Evolutionary conservation across 208 protist genomes (phyloP), one percentile per base, ranked within the genome.

Genomic region (Acanthamoeba lugdunensis): DNA sequence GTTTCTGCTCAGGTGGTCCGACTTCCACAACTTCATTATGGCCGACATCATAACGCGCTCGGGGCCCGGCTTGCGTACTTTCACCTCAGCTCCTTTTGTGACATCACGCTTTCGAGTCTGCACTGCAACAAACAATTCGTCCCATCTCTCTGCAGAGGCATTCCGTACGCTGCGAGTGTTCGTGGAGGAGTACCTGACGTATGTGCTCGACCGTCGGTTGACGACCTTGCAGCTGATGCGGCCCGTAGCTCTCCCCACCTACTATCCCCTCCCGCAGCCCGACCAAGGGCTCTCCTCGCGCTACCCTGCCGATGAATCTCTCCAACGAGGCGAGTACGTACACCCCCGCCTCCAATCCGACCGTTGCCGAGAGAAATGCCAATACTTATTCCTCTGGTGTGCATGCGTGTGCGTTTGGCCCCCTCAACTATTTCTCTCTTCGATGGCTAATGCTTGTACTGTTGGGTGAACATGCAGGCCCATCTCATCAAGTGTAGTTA

Each of bases 161-260:
- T 93, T 93, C 45, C 90, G 45, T 23, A 61, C 45, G 54, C 67
- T 93, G 73, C 90, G 90, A 30, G 54, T 45, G 30, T 77, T 93
- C 50, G 52, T 93, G 30, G 90, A 93, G 48, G 90, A 93, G 45
- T 93, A 93, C 61, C n/a, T 93, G n/a, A 61, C 79, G 13, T 93
- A 93, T 23, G 54, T 81, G 54, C 54, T 93, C 33, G 90, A 93
- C 30, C 77, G 52, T 33, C 77, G 77, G n/a, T n/a, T 85, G 77
- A 21, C 41, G 48, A 85, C 52, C n/a, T 28, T 63, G 23, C 77
- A 85, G 23, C 37, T 61, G 28, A 45, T 75, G 67, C 67, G 67
- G 21, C 67, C 67, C 30, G 16, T 30, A 1, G 67, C 67, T 2
- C 67, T 75, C 21, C 67, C 67, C 67, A 45, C 30, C 33, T 75